Base-by-base conservation (phyloP, 2,329 filamentous ascomycete genomes). In the Ceratocystis cubensis region DNA sequence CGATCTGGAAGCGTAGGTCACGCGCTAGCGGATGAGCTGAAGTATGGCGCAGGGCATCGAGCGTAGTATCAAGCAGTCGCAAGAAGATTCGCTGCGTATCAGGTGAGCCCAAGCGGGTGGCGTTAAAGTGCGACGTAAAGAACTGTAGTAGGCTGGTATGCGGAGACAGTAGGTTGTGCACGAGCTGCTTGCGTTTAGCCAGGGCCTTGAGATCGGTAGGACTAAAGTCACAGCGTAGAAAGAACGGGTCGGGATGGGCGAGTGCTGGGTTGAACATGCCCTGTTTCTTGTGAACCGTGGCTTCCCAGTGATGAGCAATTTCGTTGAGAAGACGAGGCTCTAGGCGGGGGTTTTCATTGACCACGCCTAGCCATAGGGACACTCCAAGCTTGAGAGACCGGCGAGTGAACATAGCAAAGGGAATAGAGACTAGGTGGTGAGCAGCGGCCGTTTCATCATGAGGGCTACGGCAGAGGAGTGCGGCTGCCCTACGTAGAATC, bases 311-410 rank as follows among this genome's bases (percentile, higher is more conserved):
- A 73, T 94, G 88, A 8, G 88, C 88, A 71, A 97, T 89, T 73
- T 96, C 91, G 64, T 86, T 86, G 41, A 99, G 77, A 66, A 99
- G 85, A 69, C 91, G 86, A 7, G 93, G 84, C 75, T 96, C 91
- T 75, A 96, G 87, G 66, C 84, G 83, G 2, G 92, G 89, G 72
- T 96, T 97, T 74, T 99, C 94, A 72, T 97, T 94, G 72, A 97
- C 95, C 15, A 97, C 89, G 30, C 94, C 94, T 69, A 96, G 85
- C 94, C 94, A 99, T 5, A 99, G 79, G 3, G 94, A 96, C 45
- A 96, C 88, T 5, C 94, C 95, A 63, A 97, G 84, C 73, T 96
- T 96, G 74, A 99, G 94, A 1, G 92, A 94, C 72, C 96, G 89
- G 74, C 96, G 96, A 4, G 88, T 95, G 74, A 99, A 97, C 61